Evolutionary conservation across 2,329 filamentous ascomycete species (phyloP), one percentile per base, ranked within the genome.

Genomic region (Fusarium euwallaceae): DNA sequence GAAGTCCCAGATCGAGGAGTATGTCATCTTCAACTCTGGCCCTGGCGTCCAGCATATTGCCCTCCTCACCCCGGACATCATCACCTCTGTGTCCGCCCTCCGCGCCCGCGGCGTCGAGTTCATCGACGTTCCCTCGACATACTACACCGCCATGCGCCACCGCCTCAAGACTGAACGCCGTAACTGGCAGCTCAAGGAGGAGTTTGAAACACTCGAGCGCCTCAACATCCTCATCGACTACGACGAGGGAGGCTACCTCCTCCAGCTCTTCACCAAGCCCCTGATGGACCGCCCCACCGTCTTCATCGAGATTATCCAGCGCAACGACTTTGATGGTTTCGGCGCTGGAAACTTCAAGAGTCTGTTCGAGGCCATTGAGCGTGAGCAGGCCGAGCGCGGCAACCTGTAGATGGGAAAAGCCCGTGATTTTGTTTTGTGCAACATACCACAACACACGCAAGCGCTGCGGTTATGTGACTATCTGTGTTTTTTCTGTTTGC

Each of bases 281-380:
- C 84, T 98, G 76, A 94, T 98, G 92, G 95, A 98, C 84, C 92
- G 96, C 14, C 96, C 96, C 27, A 98, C 96, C 4, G 95, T 98
- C 32, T 98, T 98, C 81, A 91, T 98, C 73, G 96, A 98, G 89
- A 97, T 98, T 78, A 98, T 98, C 78, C 95, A 98, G 87, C 87
- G 95, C 67, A 92, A 97, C 78, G 92, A 95, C 74, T 98, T 98
- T 82, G 92, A 93, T 36, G 96, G 96, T 0, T 98, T 98, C 78
- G 95, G 96, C 5, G 96, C 95, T 0, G 96, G 96, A 1, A 98
- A 98, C 83, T 98, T 98, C 86, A 98, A 95, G 90, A 95, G 93
- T 71, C 80, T 98, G 78, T 98, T 98, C 79, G 95, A 98, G 87
- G 95, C 96, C 4, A 97, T 98, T 82, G 96, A 98, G 88, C 87